Conservation (phyloP, 805 yeast genomes). For the Wickerhamia fluorescens region DNA sequence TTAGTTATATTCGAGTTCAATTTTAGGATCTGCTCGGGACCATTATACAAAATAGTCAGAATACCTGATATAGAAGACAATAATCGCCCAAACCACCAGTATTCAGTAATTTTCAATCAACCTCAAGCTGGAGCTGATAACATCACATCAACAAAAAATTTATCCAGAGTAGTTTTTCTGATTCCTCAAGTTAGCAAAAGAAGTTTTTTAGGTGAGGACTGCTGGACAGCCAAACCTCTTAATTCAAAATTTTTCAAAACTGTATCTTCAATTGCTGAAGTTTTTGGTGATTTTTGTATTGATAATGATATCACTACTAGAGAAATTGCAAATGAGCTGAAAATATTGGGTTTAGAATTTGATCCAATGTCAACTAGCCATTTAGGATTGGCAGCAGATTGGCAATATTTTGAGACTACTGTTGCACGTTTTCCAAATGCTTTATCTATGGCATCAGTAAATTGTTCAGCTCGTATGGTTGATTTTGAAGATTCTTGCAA, state of each 20-base stretch:
- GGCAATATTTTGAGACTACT: constrained; percentile 32
- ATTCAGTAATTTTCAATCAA: too few relatives aligned
- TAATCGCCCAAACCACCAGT: too few relatives aligned
- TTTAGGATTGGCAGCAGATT: constrained; percentile 24
- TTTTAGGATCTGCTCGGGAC: constrained; percentile 21
- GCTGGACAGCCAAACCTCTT: constrained; percentile 47
- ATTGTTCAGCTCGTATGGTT: too few relatives aligned
- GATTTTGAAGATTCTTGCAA: too few relatives aligned
- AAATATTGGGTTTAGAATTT: constrained; percentile 27
- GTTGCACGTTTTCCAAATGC: too few relatives aligned
- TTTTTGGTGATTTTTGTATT: constrained; percentile 39
- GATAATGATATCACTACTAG: constrained; percentile 22
- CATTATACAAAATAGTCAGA: constrained; percentile 13
- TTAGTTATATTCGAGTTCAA: constrained; percentile 31
- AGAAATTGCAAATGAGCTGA: constrained; percentile 35
- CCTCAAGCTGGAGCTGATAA: not conserved
- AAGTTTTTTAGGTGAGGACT: constrained; percentile 36
- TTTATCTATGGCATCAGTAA: too few relatives aligned
- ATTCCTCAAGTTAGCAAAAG: constrained; percentile 24
- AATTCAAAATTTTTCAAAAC: constrained; percentile 35
- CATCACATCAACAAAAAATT: not conserved
- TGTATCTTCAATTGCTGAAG: constrained; percentile 41
- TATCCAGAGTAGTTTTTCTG: constrained; percentile 10
- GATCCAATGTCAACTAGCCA: constrained; percentile 22
- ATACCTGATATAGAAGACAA: too few relatives aligned